Evolutionary conservation across 2,329 filamentous ascomycete species (phyloP).

Genomic region (Colletotrichum magnum): DNA sequence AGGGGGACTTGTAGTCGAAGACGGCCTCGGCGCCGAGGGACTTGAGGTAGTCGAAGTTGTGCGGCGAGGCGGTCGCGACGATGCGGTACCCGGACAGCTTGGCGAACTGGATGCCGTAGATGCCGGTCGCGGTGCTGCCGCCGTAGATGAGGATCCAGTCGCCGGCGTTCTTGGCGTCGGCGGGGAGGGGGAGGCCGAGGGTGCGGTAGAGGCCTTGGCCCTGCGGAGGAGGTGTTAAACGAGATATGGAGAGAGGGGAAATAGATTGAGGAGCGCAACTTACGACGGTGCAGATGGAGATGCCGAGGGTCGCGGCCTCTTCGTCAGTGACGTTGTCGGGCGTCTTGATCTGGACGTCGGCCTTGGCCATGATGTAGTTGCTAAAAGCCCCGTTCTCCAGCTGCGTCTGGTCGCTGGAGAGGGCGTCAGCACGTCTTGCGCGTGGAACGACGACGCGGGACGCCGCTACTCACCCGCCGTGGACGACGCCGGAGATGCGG

Average conservation of each 20-base stretch:
- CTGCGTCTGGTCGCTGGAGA: background rate
- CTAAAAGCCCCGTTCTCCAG: slow-evolving; percentile 58
- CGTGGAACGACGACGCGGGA: slow-evolving; percentile 14
- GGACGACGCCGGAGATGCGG: slow-evolving; percentile 57
- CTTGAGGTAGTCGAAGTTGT: slow-evolving; percentile 56
- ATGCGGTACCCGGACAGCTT: slow-evolving; percentile 57
- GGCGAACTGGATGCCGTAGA: slow-evolving; percentile 63
- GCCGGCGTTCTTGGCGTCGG: background rate
- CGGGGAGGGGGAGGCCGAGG: slow-evolving; percentile 62
- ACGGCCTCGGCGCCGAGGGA: slow-evolving; percentile 60
- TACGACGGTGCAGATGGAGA: slow-evolving; percentile 58
- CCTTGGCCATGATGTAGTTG: slow-evolving; percentile 55
- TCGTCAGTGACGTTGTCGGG: slow-evolving; percentile 60
- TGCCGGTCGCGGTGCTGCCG: slow-evolving; percentile 68
- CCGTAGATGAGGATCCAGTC: slow-evolving; percentile 56
- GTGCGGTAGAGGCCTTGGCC: slow-evolving; percentile 62
- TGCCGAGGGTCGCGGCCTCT: slow-evolving; percentile 60
- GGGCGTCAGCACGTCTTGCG: background rate
- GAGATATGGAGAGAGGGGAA: background rate
- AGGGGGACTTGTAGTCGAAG: slow-evolving; percentile 60
- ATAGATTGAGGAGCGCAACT: too few relatives aligned
- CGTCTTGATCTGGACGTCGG: slow-evolving; percentile 56
- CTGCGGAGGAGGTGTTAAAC: background rate
- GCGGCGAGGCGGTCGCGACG: slow-evolving; percentile 55
- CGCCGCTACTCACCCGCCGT: slow-evolving; percentile 46